These are phyloP conservation scores for Aspergillus calidoustus DNA, from an alignment of 2,329 filamentous ascomycete species.

Conservation along the genomic window DNA sequence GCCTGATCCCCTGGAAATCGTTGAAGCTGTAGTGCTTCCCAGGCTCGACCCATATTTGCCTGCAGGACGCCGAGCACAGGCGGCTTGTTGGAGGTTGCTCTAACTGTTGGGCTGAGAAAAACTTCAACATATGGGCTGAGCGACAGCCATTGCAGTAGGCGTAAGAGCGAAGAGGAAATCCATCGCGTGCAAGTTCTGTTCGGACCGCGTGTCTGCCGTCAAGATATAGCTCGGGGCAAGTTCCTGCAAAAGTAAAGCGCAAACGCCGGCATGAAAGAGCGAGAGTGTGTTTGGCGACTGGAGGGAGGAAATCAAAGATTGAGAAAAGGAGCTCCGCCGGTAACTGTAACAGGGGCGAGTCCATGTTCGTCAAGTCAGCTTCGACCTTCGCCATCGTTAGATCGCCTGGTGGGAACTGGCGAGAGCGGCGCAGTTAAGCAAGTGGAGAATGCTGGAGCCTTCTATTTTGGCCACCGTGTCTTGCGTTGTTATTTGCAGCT, in stretches of 20 bases:
- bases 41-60: neutral
- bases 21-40: neutral
- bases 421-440: neutral
- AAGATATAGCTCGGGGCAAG: neutral
- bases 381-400: neutral
- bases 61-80: neutral
- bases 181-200: slow-evolving; percentile 10
- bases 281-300: neutral
- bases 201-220: neutral
- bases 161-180: neutral
- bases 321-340: slow-evolving; percentile 12
- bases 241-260: neutral
- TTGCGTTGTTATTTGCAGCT: neutral
- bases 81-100: neutral
- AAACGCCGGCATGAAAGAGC: slow-evolving; percentile 4
- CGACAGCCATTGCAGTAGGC: slow-evolving; percentile 7
- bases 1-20: neutral
- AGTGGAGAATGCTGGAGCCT: slow-evolving; percentile 6
- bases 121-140: slow-evolving; percentile 2
- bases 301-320: slow-evolving; percentile 2
- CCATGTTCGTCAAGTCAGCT: neutral
- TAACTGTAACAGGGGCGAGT: neutral
- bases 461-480: slow-evolving; percentile 7
- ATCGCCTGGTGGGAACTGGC: neutral
- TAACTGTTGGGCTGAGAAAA: slow-evolving; percentile 3